Evolutionary conservation across 2,329 filamentous ascomycete genomes (phyloP), one percentile per base, ranked within the genome.

Genomic region (Hymenoscyphus albidus): DNA sequence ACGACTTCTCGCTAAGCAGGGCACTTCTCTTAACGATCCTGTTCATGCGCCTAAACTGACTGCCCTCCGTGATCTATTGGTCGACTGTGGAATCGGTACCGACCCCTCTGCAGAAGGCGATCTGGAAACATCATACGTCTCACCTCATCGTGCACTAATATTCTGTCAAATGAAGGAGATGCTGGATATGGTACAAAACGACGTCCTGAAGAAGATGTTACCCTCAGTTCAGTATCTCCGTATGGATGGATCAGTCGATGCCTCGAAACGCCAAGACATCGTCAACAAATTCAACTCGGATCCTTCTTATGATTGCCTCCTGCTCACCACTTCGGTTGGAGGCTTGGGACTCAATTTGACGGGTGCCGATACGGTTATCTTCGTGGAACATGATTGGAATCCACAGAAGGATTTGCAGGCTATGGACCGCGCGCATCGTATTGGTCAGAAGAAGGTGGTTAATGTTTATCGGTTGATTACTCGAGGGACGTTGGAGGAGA

Each of bases 121-220:
- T 54, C 76, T 89, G 13, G 85, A 83, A 64, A 83, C 85, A 59
- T 86, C 92, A 76, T 96, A 93, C 51, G 96, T 99, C 76, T 97
- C 95, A 67, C 95, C 94, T 38, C 95, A 99, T 76, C 91, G 95
- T 56, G 96, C 95, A 0, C 85, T 99, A 35, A 90, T 99, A 70
- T 99, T 99, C 82, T 99, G 95, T 74, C 95, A 99, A 77, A 97
- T 99, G 92, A 99, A 99, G 79, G 95, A 99, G 77, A 99, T 99
- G 96, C 84, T 99, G 31, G 95, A 99, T 77, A 98, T 99, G 86
- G 96, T 99, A 2, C 93, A 98, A 75, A 92, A 90, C 72, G 93
- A 94, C 64, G 95, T 99, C 0, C 80, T 99, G 48, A 92, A 92
- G 76, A 90, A 90, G 73, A 84, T 98, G 78, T 84, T 99, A n/a